phyloP scores from a whole-genome alignment of 2,329 filamentous ascomycete species.

The Plectosphaerella plurivora region DNA sequence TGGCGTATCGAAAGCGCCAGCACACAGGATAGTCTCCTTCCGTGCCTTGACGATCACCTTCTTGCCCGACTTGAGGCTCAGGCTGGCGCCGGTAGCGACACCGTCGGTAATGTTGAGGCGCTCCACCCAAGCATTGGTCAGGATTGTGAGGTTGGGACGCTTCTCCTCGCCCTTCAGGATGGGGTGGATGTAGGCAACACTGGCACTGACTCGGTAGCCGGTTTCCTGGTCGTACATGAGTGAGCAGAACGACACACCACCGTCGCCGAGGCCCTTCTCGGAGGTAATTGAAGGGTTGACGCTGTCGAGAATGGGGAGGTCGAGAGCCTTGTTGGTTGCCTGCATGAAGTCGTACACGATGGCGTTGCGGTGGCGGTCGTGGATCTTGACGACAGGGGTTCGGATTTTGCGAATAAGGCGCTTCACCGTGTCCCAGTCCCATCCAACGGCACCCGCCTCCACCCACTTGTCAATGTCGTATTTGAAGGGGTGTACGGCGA shows the following conservation, averaged over 20 bases:
- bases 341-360: conserved; percentile 87
- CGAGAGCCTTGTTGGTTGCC: conserved; percentile 72
- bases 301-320: conserved; percentile 76
- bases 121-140: conserved; percentile 85
- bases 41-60: conserved; percentile 51
- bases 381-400: conserved; percentile 84
- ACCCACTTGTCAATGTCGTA: conserved; percentile 87
- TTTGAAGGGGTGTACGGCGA: conserved; percentile 86
- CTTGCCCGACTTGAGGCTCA: conserved; percentile 54
- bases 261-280: conserved; percentile 67
- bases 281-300: conserved; percentile 81
- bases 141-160: conserved; percentile 76
- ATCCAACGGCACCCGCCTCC: conserved; percentile 74
- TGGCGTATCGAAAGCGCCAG: conserved; percentile 78
- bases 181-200: conserved; percentile 89
- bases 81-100: conserved; percentile 67
- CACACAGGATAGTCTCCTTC: conserved; percentile 71
- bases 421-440: conserved; percentile 82
- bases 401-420: conserved; percentile 77
- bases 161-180: conserved; percentile 80
- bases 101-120: conserved; percentile 69
- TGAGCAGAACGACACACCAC: conserved; percentile 81
- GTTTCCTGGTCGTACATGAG: conserved; percentile 87
- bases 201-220: conserved; percentile 77
- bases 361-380: conserved; percentile 81